Evolutionary conservation across 2,329 filamentous ascomycete species (phyloP), one percentile per base, ranked within the genome.

Genomic region (Fusarium nematophilum): DNA sequence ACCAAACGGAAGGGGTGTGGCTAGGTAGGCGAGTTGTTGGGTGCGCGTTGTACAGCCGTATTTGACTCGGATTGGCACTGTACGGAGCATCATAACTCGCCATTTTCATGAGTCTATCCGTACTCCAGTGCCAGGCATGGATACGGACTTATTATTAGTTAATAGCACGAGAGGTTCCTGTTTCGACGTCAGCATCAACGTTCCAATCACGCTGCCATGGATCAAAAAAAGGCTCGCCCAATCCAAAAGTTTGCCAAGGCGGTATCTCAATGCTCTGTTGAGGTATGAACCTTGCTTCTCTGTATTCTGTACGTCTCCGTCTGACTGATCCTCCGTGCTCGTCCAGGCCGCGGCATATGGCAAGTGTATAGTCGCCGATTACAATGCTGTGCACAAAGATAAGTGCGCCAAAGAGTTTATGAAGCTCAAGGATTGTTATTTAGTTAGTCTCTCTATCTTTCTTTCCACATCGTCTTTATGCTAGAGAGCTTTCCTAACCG

Each of bases 361-460:
- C 65, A 93, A 93, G 81, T 99, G 95, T 73, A 88, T 99, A 62
- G 85, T 94, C 44, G 86, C 87, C 31, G 94, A 98, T 72, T 98
- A 96, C 77, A 94, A 94, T 72, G 86, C 92, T 4, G 86, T 97
- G 3, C 86, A 93, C 67, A 96, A 96, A 72, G 92, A 97, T 72
- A 95, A 95, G 81, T 99, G 95, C 71, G 82, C 83, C 5, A 87
- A 86, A 53, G 93, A 97, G 71, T 98, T 99, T 67, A 80, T 95
- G 75, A 87, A 80, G 64, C 75, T 98, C 42, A 97, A 96, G 74
- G 83, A 96, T 65, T 98, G 94, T 72, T 96, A 92, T 72, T 70
- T 96, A 70, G 93, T 97, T 81, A 69, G 84, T 66, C 14, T 4
- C 10, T 10, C 40, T 10, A n/a, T 30, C 31, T n/a, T 13, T 31